Evolutionary conservation across 345 rosid species (phyloP), one percentile per base, ranked within the genome.

Genomic region (Citrus unshiu): DNA sequence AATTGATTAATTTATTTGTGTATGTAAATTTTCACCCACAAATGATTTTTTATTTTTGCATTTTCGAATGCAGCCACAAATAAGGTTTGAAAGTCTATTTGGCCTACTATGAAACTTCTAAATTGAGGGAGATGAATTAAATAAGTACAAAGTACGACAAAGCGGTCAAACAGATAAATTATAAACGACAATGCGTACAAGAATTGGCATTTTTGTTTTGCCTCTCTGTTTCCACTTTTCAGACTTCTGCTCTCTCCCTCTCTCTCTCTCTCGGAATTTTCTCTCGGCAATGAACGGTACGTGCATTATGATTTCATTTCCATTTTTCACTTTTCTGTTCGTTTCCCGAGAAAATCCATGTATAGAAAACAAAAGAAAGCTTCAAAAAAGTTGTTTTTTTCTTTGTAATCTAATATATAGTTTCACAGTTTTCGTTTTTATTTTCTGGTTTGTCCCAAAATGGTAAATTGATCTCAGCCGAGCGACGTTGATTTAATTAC

Each of bases 211-310:
- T 21, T 37, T 54, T 72, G 64, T 56, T 32, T 54, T 32, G 30
- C 22, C 64, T 19, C 40, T 54, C 35, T 8, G 9, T 22, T 12
- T 3, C 4, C 49, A 43, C 49, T 10, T 25, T 25, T 8, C 37
- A 30, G 40, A 56, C 4, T 54, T 37, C 43, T 32, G 49, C 75
- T 72, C 49, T 22, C 29, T 18, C 63, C 54, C 74, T 16, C 7
- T 1, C 60, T 29, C 63, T 54, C 58, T 54, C 22, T 54, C 58
- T 54, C 58, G 62, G 57, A 30, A 18, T 54, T 71, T 39, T 71
- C 61, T 70, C 62, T 30, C 74, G 4, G 9, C 62, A 71, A 71
- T 9, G 40, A 71, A 71, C 59, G 73, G 73, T 70, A 56, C 29
- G 64, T 57, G 30, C 63, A 56, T 72, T 72, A 34, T 46, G 18